Conservation (phyloP, 1,284 basidiomycete genomes). For the Irpex lacteus region DNA sequence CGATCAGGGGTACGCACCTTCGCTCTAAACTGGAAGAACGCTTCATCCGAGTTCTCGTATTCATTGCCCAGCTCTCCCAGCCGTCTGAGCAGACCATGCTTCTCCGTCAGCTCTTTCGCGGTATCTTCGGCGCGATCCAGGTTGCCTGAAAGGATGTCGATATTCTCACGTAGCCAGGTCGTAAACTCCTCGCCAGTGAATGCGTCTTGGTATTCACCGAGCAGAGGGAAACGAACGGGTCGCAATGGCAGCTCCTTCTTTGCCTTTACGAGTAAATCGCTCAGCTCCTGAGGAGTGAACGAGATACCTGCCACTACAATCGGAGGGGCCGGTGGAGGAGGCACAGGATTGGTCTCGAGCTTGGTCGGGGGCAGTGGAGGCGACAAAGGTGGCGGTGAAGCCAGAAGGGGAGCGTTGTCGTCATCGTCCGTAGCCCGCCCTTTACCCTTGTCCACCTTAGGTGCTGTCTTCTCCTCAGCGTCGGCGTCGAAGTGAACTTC, state of each 20-base stretch:
- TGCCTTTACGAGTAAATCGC: constrained; percentile 65
- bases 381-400: constrained; percentile 65
- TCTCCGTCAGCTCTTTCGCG: constrained; percentile 73
- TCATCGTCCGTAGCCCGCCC: constrained; percentile 53
- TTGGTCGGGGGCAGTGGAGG: constrained; percentile 49
- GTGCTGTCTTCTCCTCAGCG: constrained; percentile 36
- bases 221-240: constrained; percentile 70
- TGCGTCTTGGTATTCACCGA: constrained; percentile 87
- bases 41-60: constrained; percentile 72
- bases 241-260: constrained; percentile 61
- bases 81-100: constrained; percentile 70
- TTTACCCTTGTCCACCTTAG: constrained; percentile 77
- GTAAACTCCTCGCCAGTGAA: constrained; percentile 83
- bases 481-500: constrained; percentile 35
- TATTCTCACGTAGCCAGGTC: constrained; percentile 68
- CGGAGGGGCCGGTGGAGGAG: constrained; percentile 42
- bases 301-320: constrained; percentile 75
- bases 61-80: constrained; percentile 80
- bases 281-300: constrained; percentile 61
- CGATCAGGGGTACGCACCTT: constrained; percentile 44
- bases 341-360: constrained; percentile 35
- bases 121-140: constrained; percentile 79
- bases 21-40: constrained; percentile 76
- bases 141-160: constrained; percentile 68
- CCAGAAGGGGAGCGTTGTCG: constrained; percentile 34